Base-by-base conservation (phyloP, 2,329 filamentous ascomycete genomes). In the Arthrobotrys sinensis region DNA sequence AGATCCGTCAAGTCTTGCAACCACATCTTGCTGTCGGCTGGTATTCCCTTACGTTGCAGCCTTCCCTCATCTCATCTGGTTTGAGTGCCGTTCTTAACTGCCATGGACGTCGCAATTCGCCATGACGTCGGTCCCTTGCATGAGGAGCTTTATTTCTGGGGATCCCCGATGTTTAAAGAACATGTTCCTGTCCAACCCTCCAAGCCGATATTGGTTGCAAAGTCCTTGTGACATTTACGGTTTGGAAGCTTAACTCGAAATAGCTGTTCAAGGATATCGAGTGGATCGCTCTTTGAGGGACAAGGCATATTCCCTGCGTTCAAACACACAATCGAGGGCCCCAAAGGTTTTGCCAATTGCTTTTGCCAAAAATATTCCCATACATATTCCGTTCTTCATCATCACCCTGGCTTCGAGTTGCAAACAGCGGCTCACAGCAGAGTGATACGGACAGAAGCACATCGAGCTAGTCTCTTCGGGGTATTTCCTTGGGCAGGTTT, bases 101-200 rank as follows among this genome's bases (percentile, higher is more conserved):
- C 38, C 69, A 73, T 60, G 60, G 55, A 45, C 45, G 57, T 73
- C 69, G 69, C 69, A 73, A 73, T 73, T 73, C 60, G 28, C 50
- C 45, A 73, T 73, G 62, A 60, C 69, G 64, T 73, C 69, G 64
- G 43, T 73, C 69, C 69, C 69, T 73, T 73, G 69, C 69, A 34
- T 65, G 60, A 45, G 32, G 43, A 32, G 16, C 69, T 40, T 55
- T 28, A 48, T 72, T 55, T 73, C 69, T 65, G 38, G 69, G 69
- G 69, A 57, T 46, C 38, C 69, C 62, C 69, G 38, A 66, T 71
- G 11, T 65, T 36, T 11, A 36, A 16, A 60, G 38, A 45, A 32
- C 38, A 43, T 60, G n/a, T 46, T 67, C 52, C 53, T 75, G 70
- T 67, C 70, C 63, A 68, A 75, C 63, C 48, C 34, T 55, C 40